A percentile compares a stretch with the other conserved stretches of the same genome.
phyloP scores from a whole-genome alignment of 1,139 yeast genomes.

The Debaryomyces singareniensis region DNA sequence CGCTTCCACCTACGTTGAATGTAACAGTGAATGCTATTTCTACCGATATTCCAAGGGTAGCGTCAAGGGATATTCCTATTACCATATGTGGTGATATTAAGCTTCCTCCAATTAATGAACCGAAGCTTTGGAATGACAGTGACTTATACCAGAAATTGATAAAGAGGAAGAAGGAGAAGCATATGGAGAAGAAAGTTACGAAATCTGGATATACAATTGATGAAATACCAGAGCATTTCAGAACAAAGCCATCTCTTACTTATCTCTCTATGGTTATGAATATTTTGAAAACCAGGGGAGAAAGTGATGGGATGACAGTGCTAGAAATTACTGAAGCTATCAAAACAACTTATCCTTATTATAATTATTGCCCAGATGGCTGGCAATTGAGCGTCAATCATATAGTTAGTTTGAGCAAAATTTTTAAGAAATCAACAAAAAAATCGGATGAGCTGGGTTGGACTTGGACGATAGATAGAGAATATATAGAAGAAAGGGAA shows the following conservation, averaged over 20 bases:
- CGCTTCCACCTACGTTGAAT: constrained; percentile 35
- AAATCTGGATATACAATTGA: constrained; percentile 59
- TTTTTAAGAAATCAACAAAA: constrained; percentile 67
- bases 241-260: constrained; percentile 76
- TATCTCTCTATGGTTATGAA: constrained; percentile 76
- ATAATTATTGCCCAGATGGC: constrained; percentile 89
- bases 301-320: constrained; percentile 67
- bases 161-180: constrained; percentile 21
- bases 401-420: constrained; percentile 76
- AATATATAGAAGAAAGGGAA: constrained; percentile 75
- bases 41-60: constrained; percentile 7
- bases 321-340: constrained; percentile 84
- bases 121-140: constrained; percentile 28
- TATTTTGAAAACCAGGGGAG: constrained; percentile 61
- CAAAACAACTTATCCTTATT: constrained; percentile 83
- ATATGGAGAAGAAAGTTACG: constrained; percentile 29
- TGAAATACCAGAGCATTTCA: constrained; percentile 81
- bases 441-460: constrained; percentile 56
- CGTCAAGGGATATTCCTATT: constrained; percentile 17
- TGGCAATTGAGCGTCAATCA: constrained; percentile 96
- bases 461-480: constrained; percentile 89
- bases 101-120: constrained; percentile 25
- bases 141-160: constrained; percentile 44
- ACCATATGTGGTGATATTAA: constrained; percentile 19
- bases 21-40: constrained; percentile 22